Conservation (phyloP, 2,329 filamentous ascomycete species). For the Coniochaeta ligniaria region DNA sequence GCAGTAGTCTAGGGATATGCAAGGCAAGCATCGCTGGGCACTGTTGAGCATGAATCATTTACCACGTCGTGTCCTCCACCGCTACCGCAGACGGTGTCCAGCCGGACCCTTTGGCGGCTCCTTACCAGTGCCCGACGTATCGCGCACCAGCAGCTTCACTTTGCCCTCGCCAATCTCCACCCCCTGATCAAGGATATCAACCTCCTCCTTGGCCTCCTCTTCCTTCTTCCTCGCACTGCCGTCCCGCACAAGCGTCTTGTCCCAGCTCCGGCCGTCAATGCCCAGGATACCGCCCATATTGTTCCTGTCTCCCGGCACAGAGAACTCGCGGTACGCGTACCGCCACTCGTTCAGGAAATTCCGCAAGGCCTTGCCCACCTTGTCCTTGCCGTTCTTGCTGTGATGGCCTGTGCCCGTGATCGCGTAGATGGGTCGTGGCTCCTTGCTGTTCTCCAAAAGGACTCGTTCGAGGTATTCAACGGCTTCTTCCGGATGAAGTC, state of each 20-base stretch:
- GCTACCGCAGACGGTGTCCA: conserved; percentile 30
- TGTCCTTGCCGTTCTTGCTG: conserved; percentile 98
- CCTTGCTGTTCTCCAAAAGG: conserved; percentile 71
- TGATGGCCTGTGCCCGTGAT: conserved; percentile 97
- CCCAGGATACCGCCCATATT: conserved; percentile 71
- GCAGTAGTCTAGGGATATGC: background rate
- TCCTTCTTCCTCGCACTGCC: conserved; percentile 26
- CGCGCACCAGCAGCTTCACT: conserved; percentile 56
- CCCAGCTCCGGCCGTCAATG: conserved; percentile 61
- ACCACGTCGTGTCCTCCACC: too few relatives aligned
- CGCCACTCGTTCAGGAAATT: conserved; percentile 91
- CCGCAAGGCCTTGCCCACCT: conserved; percentile 89
- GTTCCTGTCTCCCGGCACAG: conserved; percentile 84
- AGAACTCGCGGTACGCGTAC: conserved; percentile 94
- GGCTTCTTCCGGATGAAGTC: conserved; percentile 96
- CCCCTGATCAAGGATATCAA: conserved; percentile 57
- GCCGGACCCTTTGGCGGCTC: conserved; percentile 51
- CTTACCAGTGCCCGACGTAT: conserved; percentile 24
- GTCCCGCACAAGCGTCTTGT: conserved; percentile 50
- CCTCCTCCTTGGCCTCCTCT: conserved; percentile 29
- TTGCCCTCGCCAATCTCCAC: conserved; percentile 62
- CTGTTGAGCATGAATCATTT: background rate
- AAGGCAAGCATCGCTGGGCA: background rate
- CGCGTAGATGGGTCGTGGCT: conserved; percentile 75
- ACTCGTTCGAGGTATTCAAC: conserved; percentile 89